phyloP scores from a whole-genome alignment of 192 early-diverging fungal genomes.

The Coemansia sp. region DNA sequence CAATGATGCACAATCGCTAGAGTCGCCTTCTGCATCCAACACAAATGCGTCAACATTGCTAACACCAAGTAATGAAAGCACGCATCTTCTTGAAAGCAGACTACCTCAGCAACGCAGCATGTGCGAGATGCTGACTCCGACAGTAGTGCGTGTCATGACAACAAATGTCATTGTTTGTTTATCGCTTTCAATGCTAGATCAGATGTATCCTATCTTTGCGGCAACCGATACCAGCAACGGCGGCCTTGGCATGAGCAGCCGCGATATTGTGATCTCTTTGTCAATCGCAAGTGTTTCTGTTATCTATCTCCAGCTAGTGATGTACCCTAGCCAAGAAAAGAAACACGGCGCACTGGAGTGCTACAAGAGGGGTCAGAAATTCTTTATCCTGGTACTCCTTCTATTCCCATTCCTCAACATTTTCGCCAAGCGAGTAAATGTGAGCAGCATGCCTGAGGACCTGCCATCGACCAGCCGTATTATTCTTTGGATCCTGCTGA shows the following conservation, averaged over 20 bases:
- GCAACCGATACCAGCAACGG: slow-evolving; percentile 38
- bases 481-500: slow-evolving; percentile 28
- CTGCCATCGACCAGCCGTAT: background rate
- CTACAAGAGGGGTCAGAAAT: slow-evolving; percentile 30
- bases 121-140: slow-evolving; percentile 22
- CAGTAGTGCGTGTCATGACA: slow-evolving; percentile 15
- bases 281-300: slow-evolving; percentile 39
- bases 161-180: slow-evolving; percentile 28
- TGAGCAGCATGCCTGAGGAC: background rate
- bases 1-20: background rate
- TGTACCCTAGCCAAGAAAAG: slow-evolving; percentile 43
- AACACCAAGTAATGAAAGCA: background rate
- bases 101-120: slow-evolving; percentile 13
- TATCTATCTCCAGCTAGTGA: slow-evolving; percentile 53
- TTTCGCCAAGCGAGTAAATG: slow-evolving; percentile 5
- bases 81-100: slow-evolving; percentile 11
- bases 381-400: background rate
- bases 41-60: no score
- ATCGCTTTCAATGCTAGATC: slow-evolving; percentile 24
- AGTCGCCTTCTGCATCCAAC: background rate
- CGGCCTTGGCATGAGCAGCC: slow-evolving; percentile 54
- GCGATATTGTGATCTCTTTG: slow-evolving; percentile 53
- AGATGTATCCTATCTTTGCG: slow-evolving; percentile 46
- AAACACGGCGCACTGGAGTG: slow-evolving; percentile 49
- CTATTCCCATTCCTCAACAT: slow-evolving; percentile 13